A percentile compares a stretch with the other conserved stretches of the same genome.
These are phyloP conservation scores for Xylariaceae sp. DNA, from an alignment of 2,329 filamentous ascomycete genomes.

Conservation along the genomic window DNA sequence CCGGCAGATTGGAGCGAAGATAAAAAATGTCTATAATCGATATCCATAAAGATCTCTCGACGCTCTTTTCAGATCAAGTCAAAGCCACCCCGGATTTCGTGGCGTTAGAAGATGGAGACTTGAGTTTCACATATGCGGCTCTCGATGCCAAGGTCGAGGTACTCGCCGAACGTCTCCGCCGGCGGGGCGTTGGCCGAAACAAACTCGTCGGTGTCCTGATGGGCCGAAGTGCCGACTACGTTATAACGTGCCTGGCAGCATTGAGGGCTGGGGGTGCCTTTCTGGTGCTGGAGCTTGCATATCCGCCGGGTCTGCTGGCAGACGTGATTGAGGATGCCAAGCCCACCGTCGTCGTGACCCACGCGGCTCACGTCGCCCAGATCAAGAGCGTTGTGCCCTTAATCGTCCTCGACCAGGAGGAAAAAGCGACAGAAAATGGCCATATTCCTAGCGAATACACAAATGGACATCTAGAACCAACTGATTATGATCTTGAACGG, in stretches of 20 bases:
- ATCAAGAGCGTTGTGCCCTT: slow-evolving; percentile 59
- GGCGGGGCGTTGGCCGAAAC: slow-evolving; percentile 66
- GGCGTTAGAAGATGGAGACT: slow-evolving; percentile 65
- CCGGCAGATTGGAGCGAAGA: no score
- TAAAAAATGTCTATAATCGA: slow-evolving; percentile 60
- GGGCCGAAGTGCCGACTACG: slow-evolving; percentile 70
- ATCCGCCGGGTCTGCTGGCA: slow-evolving; percentile 65
- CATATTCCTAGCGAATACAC: slow-evolving; percentile 33
- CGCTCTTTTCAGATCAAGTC: slow-evolving; percentile 66
- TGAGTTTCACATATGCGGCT: slow-evolving; percentile 65
- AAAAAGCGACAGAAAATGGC: slow-evolving; percentile 27
- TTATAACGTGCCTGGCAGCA: slow-evolving; percentile 72
- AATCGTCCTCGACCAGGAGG: slow-evolving; percentile 56
- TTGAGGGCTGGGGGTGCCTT: slow-evolving; percentile 75
- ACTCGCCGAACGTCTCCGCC: slow-evolving; percentile 60
- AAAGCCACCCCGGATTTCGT: slow-evolving; percentile 61
- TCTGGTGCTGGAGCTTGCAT: slow-evolving; percentile 73
- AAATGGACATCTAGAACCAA: slow-evolving; percentile 45
- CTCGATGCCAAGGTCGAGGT: slow-evolving; percentile 61
- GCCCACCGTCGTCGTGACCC: slow-evolving; percentile 66
- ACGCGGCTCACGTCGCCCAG: slow-evolving; percentile 57
- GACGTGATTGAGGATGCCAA: slow-evolving; percentile 73
- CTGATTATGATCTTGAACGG: slow-evolving; percentile 65
- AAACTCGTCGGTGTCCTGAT: slow-evolving; percentile 70
- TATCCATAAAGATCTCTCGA: slow-evolving; percentile 64